A percentile compares a stretch with the other conserved stretches of the same genome.
Conservation (phyloP, 1,284 basidiomycete genomes). For the Testicularia cyperi region DNA sequence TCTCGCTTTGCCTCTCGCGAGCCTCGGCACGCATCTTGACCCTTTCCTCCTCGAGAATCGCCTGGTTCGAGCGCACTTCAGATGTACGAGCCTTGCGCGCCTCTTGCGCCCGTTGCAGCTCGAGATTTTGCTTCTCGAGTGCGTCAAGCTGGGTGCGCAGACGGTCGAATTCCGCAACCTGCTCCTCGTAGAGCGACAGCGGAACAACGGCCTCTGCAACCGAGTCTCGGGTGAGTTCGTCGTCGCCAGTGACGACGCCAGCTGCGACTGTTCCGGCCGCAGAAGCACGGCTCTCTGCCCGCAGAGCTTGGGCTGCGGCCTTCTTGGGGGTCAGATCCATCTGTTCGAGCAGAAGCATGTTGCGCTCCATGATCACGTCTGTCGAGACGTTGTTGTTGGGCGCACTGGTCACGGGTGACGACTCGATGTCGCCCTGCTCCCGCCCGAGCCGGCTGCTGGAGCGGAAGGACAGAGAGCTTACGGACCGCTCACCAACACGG, state of each 20-base stretch:
- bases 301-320: constrained; percentile 24
- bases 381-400: constrained; percentile 1
- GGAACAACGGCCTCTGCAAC: constrained; percentile 42
- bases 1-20: constrained; percentile 65
- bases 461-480: constrained; percentile 27
- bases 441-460: constrained; percentile 27
- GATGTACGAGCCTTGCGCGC: constrained; percentile 24
- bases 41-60: constrained; percentile 56
- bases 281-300: constrained; percentile 29
- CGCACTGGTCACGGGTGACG: constrained; percentile 15
- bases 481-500: constrained; percentile 10
- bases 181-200: constrained; percentile 55
- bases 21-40: constrained; percentile 65
- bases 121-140: constrained; percentile 35
- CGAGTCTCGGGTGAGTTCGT: constrained; percentile 27
- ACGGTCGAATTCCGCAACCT: constrained; percentile 57
- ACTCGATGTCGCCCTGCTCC: constrained; percentile 10
- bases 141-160: constrained; percentile 51
- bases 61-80: constrained; percentile 30
- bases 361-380: constrained; percentile 61
- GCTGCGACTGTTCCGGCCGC: constrained; percentile 1
- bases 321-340: constrained; percentile 43
- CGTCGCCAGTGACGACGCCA: too few species aligned
- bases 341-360: constrained; percentile 58
- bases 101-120: constrained; percentile 31